Evolutionary conservation across 2,329 filamentous ascomycete genomes (phyloP).

Genomic region (Emmonsiellopsis sp.): DNA sequence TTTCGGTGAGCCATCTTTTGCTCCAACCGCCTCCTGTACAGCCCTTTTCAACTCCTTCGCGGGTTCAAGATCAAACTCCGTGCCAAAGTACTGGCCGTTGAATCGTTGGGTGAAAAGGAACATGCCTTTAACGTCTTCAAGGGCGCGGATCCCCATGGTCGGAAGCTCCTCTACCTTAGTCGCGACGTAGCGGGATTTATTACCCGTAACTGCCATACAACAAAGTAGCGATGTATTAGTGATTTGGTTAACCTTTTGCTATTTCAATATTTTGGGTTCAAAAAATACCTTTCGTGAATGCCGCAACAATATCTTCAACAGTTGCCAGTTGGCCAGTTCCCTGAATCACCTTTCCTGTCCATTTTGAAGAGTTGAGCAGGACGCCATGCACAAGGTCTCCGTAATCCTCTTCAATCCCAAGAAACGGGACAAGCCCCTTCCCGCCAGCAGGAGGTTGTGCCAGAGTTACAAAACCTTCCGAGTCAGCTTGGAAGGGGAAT

Average conservation of each 20-base stretch:
- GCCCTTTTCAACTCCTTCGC: neutral
- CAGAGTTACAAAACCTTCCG: conserved; percentile 2
- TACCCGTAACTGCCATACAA: neutral
- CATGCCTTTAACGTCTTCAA: neutral
- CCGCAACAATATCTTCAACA: neutral
- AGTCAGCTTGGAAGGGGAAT: neutral
- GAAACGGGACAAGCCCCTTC: neutral
- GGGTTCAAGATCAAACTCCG: neutral
- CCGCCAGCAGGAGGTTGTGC: neutral
- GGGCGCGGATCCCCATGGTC: neutral
- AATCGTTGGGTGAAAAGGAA: neutral
- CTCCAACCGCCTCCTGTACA: neutral
- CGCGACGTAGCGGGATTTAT: conserved; percentile 1
- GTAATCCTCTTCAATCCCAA: conserved; percentile 2
- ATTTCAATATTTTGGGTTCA: neutral
- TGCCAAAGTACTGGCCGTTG: conserved; percentile 1
- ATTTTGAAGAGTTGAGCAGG: neutral
- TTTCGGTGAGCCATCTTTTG: neutral
- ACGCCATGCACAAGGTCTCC: conserved; percentile 3
- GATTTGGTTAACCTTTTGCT: neutral
- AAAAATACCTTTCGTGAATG: neutral
- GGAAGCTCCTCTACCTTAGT: neutral
- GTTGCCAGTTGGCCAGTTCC: neutral
- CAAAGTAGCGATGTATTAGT: neutral
- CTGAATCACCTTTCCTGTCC: neutral